Conservation (phyloP, 2,329 filamentous ascomycete species). For the Xylaria sp. region DNA sequence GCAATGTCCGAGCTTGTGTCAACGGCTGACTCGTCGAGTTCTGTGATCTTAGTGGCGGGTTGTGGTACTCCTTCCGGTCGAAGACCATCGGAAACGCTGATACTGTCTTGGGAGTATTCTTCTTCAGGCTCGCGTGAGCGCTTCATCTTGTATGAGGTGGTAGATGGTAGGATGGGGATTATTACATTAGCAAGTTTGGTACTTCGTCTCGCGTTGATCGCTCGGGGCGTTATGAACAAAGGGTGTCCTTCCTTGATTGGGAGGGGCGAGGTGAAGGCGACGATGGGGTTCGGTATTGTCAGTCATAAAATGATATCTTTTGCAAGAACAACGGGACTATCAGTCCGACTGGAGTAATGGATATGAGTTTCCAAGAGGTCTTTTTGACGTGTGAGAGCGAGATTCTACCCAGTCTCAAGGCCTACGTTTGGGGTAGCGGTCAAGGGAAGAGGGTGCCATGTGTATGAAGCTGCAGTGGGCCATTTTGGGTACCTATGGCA, state of each 20-base stretch:
- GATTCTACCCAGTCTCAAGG: neutral
- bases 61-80: slow-evolving; percentile 36
- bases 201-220: slow-evolving; percentile 7
- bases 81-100: slow-evolving; percentile 33
- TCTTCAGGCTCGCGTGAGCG: slow-evolving; percentile 70
- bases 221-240: neutral
- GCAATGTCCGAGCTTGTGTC: slow-evolving; percentile 53
- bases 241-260: neutral
- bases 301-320: neutral
- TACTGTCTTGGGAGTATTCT: slow-evolving; percentile 44
- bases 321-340: neutral
- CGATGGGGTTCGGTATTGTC: neutral
- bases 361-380: neutral
- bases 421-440: neutral
- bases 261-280: neutral
- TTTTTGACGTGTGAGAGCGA: neutral
- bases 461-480: neutral
- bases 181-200: slow-evolving; percentile 46
- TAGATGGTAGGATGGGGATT: slow-evolving; percentile 47
- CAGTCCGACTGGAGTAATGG: neutral
- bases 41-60: slow-evolving; percentile 64
- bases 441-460: neutral
- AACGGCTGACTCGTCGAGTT: slow-evolving; percentile 62
- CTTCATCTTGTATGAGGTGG: slow-evolving; percentile 60
- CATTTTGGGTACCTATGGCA: neutral